Evolutionary conservation across 1,284 basidiomycete genomes (phyloP).

Genomic region (Neonothopanus nambi): DNA sequence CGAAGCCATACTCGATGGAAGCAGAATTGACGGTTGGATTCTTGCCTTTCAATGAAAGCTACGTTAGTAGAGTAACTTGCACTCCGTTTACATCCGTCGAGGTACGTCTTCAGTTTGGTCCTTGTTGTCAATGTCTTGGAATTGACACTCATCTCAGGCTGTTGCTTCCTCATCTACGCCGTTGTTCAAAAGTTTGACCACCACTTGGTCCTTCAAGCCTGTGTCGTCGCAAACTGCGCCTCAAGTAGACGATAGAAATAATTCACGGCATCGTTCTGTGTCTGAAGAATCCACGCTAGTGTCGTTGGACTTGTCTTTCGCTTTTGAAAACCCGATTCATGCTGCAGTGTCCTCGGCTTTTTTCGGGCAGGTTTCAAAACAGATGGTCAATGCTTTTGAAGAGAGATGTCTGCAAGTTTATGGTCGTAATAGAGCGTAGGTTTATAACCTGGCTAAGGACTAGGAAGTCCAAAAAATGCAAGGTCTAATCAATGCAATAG

Average conservation of each 20-base stretch:
- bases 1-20: constrained; percentile 55
- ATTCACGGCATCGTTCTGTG: too few species aligned
- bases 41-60: constrained; percentile 84
- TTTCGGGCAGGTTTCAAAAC: constrained; percentile 82
- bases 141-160: constrained; percentile 43
- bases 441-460: neutral
- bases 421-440: constrained; percentile 36
- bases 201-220: constrained; percentile 79
- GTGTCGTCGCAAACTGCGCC: constrained; percentile 44
- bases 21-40: constrained; percentile 92
- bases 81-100: constrained; percentile 75
- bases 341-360: constrained; percentile 80
- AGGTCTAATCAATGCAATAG: too few species aligned
- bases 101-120: constrained; percentile 46
- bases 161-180: constrained; percentile 81
- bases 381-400: constrained; percentile 94
- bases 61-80: constrained; percentile 84
- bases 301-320: constrained; percentile 80
- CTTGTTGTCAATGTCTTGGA: constrained; percentile 15
- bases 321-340: constrained; percentile 87
- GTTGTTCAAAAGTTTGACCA: constrained; percentile 84
- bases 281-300: constrained; percentile 56
- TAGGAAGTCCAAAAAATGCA: too few species aligned
- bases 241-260: constrained; percentile 29
- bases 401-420: constrained; percentile 75